Percentiles rank a stretch among this genome's conserved stretches.
Conservation (phyloP, 768 basidiomycete genomes). For the Suillus sp. region DNA sequence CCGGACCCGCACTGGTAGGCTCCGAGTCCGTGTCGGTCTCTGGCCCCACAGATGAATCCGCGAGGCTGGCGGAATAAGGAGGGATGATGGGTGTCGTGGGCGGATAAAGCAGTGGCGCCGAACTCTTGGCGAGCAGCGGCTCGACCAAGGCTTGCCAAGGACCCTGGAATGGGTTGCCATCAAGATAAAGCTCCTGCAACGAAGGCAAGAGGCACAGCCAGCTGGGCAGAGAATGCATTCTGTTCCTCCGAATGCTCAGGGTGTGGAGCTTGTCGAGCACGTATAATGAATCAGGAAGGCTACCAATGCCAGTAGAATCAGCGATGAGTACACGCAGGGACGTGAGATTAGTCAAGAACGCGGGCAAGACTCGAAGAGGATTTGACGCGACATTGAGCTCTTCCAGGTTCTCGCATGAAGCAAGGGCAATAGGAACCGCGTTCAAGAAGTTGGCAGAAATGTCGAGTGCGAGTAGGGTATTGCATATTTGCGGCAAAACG, state of each 20-base stretch:
- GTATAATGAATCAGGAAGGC: slow-evolving; percentile 73
- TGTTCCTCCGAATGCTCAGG: slow-evolving; percentile 86
- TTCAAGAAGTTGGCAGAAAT: slow-evolving; percentile 87
- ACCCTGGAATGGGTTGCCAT: slow-evolving; percentile 93
- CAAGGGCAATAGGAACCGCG: slow-evolving; percentile 80
- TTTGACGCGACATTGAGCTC: slow-evolving; percentile 95
- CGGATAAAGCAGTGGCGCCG: slow-evolving; percentile 63
- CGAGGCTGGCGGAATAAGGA: slow-evolving; percentile 47
- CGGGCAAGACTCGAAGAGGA: slow-evolving; percentile 87
- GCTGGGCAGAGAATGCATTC: slow-evolving; percentile 84
- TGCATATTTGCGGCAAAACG: slow-evolving; percentile 69
- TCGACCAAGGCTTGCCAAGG: slow-evolving; percentile 91
- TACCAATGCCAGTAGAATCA: slow-evolving; percentile 83
- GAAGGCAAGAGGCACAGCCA: slow-evolving; percentile 91
- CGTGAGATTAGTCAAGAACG: slow-evolving; percentile 75
- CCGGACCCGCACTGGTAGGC: slow-evolving; percentile 42
- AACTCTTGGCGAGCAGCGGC: slow-evolving; percentile 70
- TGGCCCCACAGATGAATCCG: slow-evolving; percentile 45
- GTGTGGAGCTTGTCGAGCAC: slow-evolving; percentile 84
- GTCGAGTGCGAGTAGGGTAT: slow-evolving; percentile 87
- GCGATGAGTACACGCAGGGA: slow-evolving; percentile 88
- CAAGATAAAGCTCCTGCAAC: slow-evolving; percentile 87
- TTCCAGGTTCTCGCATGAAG: slow-evolving; percentile 79
- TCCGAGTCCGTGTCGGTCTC: slow-evolving; percentile 60
- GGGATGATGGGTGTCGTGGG: slow-evolving; percentile 66